Conservation (phyloP, 1,284 basidiomycete genomes). For the Rhodotorula sp. region DNA sequence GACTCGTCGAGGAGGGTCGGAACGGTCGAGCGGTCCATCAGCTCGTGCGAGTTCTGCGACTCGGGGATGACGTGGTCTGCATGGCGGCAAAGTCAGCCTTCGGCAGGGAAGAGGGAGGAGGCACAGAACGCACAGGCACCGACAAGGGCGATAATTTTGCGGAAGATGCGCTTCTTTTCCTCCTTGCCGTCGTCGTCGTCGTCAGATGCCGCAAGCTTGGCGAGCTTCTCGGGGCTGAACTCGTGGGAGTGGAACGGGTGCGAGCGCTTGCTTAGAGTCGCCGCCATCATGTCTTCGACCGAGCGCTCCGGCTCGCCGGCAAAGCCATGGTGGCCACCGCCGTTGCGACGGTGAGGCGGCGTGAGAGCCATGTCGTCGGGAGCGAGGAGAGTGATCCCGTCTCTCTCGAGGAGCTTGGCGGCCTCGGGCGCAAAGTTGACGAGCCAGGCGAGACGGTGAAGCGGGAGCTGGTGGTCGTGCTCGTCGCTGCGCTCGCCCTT, state of each 20-base stretch:
- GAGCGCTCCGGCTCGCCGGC: too few relatives aligned
- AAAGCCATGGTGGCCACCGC: too few relatives aligned
- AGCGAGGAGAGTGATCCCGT: slow-evolving; percentile 43
- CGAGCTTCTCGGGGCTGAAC: slow-evolving; percentile 14
- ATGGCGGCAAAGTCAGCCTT: neutral
- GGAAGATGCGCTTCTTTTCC: slow-evolving; percentile 32
- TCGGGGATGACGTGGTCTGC: slow-evolving; percentile 32
- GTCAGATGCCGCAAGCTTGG: slow-evolving; percentile 1
- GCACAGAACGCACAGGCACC: slow-evolving; percentile 16
- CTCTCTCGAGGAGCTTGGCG: slow-evolving; percentile 14
- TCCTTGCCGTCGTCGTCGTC: slow-evolving; percentile 33
- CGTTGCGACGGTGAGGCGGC: slow-evolving; percentile 27
- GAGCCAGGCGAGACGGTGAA: slow-evolving; percentile 43
- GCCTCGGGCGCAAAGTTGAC: slow-evolving; percentile 37
- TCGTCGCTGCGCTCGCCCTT: neutral
- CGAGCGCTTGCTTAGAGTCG: slow-evolving; percentile 2
- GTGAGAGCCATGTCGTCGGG: slow-evolving; percentile 44
- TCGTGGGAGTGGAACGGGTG: slow-evolving; percentile 30
- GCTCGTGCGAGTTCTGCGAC: slow-evolving; percentile 4
- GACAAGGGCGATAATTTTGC: slow-evolving; percentile 35
- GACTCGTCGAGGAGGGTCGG: slow-evolving; percentile 28
- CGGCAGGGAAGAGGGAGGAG: neutral
- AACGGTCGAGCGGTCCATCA: slow-evolving; percentile 39
- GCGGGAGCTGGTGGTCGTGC: slow-evolving; percentile 26
- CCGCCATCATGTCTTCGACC: neutral